A percentile compares a stretch with the other conserved stretches of the same genome.
These are phyloP conservation scores for Lipomyces sp. DNA, from an alignment of 805 yeast species.

Conservation along the genomic window DNA sequence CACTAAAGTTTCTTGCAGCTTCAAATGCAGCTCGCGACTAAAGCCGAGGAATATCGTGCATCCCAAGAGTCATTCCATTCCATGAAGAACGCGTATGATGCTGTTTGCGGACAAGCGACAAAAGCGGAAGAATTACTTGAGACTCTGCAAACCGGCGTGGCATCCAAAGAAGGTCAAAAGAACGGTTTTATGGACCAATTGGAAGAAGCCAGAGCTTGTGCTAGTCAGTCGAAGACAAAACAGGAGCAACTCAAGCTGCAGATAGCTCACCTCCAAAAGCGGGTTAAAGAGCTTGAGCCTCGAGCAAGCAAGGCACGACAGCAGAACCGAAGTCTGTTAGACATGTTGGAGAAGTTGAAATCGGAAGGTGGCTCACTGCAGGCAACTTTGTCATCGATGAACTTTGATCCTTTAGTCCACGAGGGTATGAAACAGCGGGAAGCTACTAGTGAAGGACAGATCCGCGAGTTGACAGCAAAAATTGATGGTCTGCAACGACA, in stretches of 20 bases:
- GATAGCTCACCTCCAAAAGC: conserved; percentile 60
- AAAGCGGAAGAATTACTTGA: conserved; percentile 79
- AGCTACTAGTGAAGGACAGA: conserved; percentile 45
- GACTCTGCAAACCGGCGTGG: conserved; percentile 85
- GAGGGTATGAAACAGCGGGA: conserved; percentile 34
- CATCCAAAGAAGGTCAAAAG: conserved; percentile 74
- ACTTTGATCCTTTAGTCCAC: conserved; percentile 53
- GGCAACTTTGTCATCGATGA: conserved; percentile 34
- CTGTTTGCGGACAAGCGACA: conserved; percentile 54
- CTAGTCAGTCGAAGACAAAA: conserved; percentile 58
- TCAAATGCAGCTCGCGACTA: conserved; percentile 40
- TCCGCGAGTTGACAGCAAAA: conserved; percentile 53
- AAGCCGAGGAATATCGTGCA: conserved; percentile 47
- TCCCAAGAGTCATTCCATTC: conserved; percentile 54
- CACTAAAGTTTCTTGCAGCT: conserved; percentile 6
- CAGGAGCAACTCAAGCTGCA: conserved; percentile 66
- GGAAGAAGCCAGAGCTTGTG: conserved; percentile 57
- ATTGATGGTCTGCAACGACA: conserved; percentile 63
- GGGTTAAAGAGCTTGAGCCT: conserved; percentile 54
- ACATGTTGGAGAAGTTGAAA: conserved; percentile 53
- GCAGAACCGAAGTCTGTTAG: conserved; percentile 52
- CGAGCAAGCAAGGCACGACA: conserved; percentile 59
- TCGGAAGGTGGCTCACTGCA: conserved; percentile 35
- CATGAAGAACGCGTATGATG: conserved; percentile 52
- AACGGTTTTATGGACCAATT: conserved; percentile 80